These are phyloP conservation scores for Leishmania gerbilli DNA, from an alignment of 208 protist species.

Conservation along the genomic window DNA sequence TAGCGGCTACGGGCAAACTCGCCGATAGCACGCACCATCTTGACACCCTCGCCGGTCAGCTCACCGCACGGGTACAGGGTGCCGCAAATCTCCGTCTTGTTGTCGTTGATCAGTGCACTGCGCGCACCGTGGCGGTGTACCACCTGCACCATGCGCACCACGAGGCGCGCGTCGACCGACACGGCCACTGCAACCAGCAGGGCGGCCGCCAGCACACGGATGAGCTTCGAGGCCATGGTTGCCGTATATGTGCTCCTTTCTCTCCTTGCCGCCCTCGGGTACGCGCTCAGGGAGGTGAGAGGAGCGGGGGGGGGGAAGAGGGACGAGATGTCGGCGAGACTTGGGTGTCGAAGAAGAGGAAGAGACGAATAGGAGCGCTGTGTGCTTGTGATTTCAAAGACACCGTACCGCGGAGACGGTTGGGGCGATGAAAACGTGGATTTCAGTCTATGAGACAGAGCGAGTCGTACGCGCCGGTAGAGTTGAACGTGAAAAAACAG, in stretches of 20 bases:
- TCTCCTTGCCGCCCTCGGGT: not conserved
- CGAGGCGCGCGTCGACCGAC: conserved; percentile 23
- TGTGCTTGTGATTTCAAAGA: not conserved
- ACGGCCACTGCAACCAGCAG: conserved; percentile 19
- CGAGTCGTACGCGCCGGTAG: not conserved
- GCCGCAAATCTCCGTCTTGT: conserved; percentile 39
- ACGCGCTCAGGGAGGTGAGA: not conserved
- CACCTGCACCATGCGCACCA: conserved; percentile 47
- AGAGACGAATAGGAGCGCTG: not conserved
- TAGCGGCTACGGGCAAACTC: conserved; percentile 43
- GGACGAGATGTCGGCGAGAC: not conserved
- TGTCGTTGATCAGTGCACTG: conserved; percentile 26
- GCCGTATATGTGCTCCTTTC: not conserved
- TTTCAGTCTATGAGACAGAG: not conserved
- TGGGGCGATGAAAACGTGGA: not conserved
- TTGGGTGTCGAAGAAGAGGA: not conserved
- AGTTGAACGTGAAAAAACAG: not conserved
- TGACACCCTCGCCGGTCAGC: conserved; percentile 42
- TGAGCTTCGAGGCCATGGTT: conserved; percentile 1
- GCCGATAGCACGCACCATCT: conserved; percentile 42
- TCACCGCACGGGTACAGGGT: conserved; percentile 41
- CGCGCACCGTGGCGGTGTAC: conserved; percentile 54
- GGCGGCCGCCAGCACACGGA: conserved; percentile 9
- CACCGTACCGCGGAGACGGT: not conserved
- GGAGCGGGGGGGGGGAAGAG: not conserved